Conservation (phyloP, 495 filamentous ascomycete species). For the Tuber indicum region DNA sequence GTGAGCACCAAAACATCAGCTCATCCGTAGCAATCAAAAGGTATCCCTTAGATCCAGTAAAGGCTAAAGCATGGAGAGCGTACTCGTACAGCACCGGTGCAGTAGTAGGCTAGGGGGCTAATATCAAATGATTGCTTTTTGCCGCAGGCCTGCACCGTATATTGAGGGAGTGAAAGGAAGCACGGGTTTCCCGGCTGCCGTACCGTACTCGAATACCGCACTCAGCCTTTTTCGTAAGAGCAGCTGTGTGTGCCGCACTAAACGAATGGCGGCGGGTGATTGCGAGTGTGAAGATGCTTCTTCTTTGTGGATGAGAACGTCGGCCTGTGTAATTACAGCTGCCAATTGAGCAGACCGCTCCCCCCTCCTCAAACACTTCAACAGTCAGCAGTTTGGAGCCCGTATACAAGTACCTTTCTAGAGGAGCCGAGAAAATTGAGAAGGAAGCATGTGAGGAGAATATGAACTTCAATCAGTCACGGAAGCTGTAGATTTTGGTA, state of each 20-base stretch:
- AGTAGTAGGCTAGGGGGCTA: neutral
- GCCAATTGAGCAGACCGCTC: neutral
- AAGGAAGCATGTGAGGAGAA: neutral
- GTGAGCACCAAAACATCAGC: conserved; percentile 21
- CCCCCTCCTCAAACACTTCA: neutral
- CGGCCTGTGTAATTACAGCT: neutral
- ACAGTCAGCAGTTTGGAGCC: neutral
- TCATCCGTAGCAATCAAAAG: conserved; percentile 32
- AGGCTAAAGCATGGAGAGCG: conserved; percentile 7
- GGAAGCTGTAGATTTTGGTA: neutral
- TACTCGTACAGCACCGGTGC: neutral
- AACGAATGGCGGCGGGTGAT: neutral
- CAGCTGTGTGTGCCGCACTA: neutral
- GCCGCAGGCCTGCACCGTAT: neutral
- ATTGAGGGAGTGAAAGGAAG: neutral
- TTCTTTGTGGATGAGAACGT: neutral
- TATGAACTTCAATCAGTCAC: neutral
- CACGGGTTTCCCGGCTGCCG: neutral
- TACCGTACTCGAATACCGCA: too few species aligned
- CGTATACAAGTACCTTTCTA: neutral
- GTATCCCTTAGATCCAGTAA: conserved; percentile 17
- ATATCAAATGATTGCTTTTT: conserved; percentile 4
- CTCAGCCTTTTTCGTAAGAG: neutral
- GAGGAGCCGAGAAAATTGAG: neutral
- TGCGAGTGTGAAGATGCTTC: neutral